Base-by-base conservation (phyloP, 768 basidiomycete genomes). In the Crucibulum laeve region DNA sequence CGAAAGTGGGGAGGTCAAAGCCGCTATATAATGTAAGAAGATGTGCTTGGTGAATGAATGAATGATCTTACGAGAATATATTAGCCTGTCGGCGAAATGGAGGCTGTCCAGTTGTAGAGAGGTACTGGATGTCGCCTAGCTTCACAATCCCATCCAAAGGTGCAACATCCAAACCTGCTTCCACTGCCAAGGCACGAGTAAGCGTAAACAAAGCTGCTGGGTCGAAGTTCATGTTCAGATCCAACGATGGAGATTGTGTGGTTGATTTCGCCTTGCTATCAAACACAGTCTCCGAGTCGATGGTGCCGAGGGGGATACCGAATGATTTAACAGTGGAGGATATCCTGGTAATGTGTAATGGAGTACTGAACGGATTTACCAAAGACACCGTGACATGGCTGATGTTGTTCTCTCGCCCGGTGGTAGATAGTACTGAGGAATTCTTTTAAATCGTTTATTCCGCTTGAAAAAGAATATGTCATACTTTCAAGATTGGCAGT, bases 131-230 rank as follows among this genome's bases (percentile, higher is more conserved):
- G n/a, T 78, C 84, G n/a, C 84, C 84, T 4, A 87, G 58, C 18
- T 63, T 45, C 6, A 88, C 79, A 44, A 89, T 80, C 6, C 69
- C 75, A 47, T 89, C 86, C 50, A 88, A 61, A 21, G 82, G 82
- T 4, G 69, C 64, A 1, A 76, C 74, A 46, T 76, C 66, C 41
- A 84, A 56, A 1, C 82, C 80, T 7, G 83, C 84, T 43, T 81
- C 70, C 10, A 81, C 70, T 3, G 83, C 83, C 8, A 87, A 69
- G 4, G 70, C 66, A n/a, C 84, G 76, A 24, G 83, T 82, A 18
- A 88, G 65, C 0, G 84, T 82, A 58, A 89, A 88, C 26, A 89
- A 64, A n/a, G 74, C 63, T 6, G 76, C 59, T 15, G 84, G 83
- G 49, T 86, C 79, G 49, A 81, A 73, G 55, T 87, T 84, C 75